Conservation (phyloP, 495 filamentous ascomycete species). For the Penicillium robsamsonii region DNA sequence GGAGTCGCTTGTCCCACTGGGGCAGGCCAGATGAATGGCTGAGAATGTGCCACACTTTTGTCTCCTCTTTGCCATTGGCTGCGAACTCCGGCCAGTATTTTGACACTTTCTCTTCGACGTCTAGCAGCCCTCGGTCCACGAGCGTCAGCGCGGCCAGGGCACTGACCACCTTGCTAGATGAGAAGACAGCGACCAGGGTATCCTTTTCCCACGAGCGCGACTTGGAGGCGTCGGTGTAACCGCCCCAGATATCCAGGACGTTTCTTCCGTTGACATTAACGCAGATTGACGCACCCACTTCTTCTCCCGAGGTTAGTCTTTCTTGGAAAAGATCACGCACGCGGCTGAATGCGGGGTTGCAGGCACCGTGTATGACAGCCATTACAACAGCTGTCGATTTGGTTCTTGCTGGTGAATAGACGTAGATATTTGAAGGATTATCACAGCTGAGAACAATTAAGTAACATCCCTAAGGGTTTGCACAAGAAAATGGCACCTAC, state of each 20-base stretch:
- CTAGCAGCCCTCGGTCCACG: constrained; percentile 39
- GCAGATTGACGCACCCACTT: constrained; percentile 43
- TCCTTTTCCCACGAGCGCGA: constrained; percentile 38
- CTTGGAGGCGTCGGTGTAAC: constrained; percentile 28
- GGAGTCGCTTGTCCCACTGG: constrained; percentile 34
- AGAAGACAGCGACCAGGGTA: constrained; percentile 44
- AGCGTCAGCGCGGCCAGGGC: constrained; percentile 38
- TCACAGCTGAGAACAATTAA: too few relatives aligned
- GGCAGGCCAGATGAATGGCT: constrained; percentile 39
- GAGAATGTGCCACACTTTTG: constrained; percentile 43
- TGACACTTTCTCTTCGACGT: constrained; percentile 36
- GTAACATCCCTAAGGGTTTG: too few relatives aligned
- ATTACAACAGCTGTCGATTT: background rate
- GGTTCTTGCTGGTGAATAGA: background rate
- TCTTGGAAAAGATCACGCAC: constrained; percentile 33
- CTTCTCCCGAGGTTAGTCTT: constrained; percentile 28
- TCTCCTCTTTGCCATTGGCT: constrained; percentile 39
- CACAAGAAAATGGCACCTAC: too few relatives aligned
- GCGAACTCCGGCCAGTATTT: constrained; percentile 50
- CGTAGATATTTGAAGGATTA: background rate
- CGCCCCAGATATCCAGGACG: constrained; percentile 50
- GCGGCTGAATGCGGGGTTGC: constrained; percentile 34
- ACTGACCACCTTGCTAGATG: constrained; percentile 40
- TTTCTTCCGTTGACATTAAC: constrained; percentile 42
- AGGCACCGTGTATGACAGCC: constrained; percentile 5